A percentile compares a stretch with the other conserved stretches of the same genome.
These are phyloP conservation scores for Leucoagaricus sp. DNA, from an alignment of 1,284 basidiomycete species.

Conservation along the genomic window DNA sequence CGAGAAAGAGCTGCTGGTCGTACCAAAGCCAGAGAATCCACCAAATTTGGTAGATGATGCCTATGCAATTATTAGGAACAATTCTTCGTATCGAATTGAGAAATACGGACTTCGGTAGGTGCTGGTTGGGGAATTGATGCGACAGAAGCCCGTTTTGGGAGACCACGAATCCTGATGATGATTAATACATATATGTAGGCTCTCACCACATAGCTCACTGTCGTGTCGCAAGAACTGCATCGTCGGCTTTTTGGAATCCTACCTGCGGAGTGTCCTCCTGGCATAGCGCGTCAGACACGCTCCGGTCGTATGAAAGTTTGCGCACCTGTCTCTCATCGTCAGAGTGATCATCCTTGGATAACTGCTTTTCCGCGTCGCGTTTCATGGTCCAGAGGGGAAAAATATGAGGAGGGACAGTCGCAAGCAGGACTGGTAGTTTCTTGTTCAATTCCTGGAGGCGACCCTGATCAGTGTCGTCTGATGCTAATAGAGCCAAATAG, in stretches of 20 bases:
- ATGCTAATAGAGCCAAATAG: conserved; percentile 19
- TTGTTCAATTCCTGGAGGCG: not conserved
- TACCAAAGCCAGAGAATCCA: conserved; percentile 52
- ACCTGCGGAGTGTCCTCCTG: conserved; percentile 27
- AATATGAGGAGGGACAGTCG: not conserved
- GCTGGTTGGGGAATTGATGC: conserved; percentile 27
- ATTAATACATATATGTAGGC: conserved; percentile 18
- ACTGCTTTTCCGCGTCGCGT: conserved; percentile 73
- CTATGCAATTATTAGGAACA: conserved; percentile 12
- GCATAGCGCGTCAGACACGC: conserved; percentile 7
- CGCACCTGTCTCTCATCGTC: conserved; percentile 36
- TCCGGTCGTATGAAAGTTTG: not conserved
- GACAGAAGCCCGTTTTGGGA: conserved; percentile 50
- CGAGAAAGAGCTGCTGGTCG: conserved; percentile 29
- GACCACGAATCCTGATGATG: conserved; percentile 50
- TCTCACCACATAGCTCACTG: conserved; percentile 41
- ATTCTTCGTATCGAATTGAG: not conserved
- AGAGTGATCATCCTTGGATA: conserved; percentile 56
- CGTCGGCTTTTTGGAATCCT: conserved; percentile 59
- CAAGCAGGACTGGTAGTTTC: not conserved
- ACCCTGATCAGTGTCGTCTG: not conserved
- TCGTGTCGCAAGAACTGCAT: conserved; percentile 49
- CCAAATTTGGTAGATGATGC: conserved; percentile 40
- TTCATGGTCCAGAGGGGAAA: conserved; percentile 50
- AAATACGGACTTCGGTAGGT: conserved; percentile 16